Evolutionary conservation across 2,329 filamentous ascomycete genomes (phyloP).

Genomic region (Macrophomina pseudophaseolina): DNA sequence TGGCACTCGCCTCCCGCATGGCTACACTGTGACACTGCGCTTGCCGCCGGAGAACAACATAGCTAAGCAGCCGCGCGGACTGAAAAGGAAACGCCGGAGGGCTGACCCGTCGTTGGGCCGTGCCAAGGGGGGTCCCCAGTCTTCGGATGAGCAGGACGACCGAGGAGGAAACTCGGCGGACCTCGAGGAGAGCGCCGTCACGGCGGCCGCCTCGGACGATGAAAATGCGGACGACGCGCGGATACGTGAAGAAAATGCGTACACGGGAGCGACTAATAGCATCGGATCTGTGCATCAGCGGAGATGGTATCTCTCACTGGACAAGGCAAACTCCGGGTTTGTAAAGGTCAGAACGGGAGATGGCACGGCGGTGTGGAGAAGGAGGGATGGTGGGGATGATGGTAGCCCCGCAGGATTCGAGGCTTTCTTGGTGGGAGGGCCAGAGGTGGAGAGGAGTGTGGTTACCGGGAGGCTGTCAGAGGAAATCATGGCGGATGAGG

Average conservation of each 20-base stretch:
- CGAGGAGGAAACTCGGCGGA: too few relatives aligned
- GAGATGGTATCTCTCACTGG: conserved; percentile 69
- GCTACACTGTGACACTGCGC: conserved; percentile 49
- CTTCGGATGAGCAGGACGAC: not conserved
- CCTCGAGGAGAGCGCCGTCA: not conserved
- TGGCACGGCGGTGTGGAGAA: not conserved
- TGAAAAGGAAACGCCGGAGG: not conserved
- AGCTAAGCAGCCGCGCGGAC: not conserved
- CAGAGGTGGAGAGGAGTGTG: conserved; percentile 67
- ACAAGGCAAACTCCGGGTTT: conserved; percentile 65
- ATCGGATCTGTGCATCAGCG: conserved; percentile 72
- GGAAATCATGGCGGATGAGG: conserved; percentile 67
- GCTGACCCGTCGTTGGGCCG: not conserved
- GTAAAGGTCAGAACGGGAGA: conserved; percentile 14
- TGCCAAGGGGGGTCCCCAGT: not conserved
- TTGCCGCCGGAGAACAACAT: conserved; percentile 43
- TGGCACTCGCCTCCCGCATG: conserved; percentile 43
- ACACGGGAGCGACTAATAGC: conserved; percentile 67
- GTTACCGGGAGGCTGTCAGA: conserved; percentile 65
- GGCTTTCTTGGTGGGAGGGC: conserved; percentile 66
- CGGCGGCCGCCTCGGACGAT: not conserved
- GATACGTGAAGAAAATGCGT: conserved; percentile 67
- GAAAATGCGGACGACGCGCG: conserved; percentile 44
- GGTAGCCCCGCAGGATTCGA: conserved; percentile 46
- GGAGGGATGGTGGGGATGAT: not conserved